These are phyloP conservation scores for Trichosanthes cucumerina DNA, from an alignment of 306 rosid species.

Conservation along the genomic window DNA sequence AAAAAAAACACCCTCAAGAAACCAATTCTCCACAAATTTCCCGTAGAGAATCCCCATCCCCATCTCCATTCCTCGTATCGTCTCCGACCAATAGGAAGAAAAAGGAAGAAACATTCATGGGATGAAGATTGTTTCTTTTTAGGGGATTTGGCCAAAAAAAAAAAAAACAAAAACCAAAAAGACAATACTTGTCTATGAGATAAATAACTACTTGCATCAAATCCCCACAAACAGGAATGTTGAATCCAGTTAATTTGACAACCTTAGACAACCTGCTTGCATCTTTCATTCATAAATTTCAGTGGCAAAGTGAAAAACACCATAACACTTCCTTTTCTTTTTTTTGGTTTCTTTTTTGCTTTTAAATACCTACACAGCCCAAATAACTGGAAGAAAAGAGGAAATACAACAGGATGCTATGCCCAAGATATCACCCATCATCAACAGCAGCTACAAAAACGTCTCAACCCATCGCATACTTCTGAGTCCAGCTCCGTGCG, in stretches of 20 bases:
- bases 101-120: too few relatives aligned
- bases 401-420: neutral
- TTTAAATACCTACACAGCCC: conserved; percentile 11
- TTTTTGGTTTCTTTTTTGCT: neutral
- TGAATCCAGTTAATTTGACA: neutral
- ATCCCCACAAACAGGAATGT: neutral
- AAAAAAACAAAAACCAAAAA: neutral
- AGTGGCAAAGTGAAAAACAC: neutral
- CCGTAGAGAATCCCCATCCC: too few relatives aligned
- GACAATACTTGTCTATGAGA: neutral
- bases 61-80: too few relatives aligned
- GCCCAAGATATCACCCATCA: neutral
- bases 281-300: conserved; percentile 6
- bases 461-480: conserved; percentile 61
- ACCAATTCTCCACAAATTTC: too few relatives aligned
- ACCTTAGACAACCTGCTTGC: neutral
- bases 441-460: neutral
- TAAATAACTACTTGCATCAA: neutral
- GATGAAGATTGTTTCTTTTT: too few relatives aligned
- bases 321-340: neutral
- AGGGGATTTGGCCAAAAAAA: neutral
- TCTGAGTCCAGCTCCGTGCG: conserved; percentile 79
- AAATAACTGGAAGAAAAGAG: neutral
- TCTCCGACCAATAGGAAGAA: too few relatives aligned
- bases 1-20: too few relatives aligned